These are phyloP conservation scores for Moelleriella libera DNA, from an alignment of 2,329 filamentous ascomycete species.

Conservation along the genomic window DNA sequence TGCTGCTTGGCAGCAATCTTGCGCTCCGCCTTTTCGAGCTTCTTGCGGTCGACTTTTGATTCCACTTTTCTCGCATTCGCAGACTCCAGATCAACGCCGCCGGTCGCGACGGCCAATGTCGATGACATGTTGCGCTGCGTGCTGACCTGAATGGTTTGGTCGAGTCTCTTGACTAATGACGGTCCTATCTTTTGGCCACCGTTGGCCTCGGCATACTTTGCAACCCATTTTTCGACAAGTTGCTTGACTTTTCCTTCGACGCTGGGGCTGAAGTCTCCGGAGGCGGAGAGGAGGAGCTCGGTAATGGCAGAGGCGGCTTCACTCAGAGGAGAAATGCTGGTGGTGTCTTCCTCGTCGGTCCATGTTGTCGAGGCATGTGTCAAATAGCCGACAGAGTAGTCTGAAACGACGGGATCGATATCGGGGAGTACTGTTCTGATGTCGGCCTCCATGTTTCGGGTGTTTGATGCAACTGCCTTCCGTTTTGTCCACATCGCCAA, in stretches of 20 bases:
- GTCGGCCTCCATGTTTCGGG: constrained; percentile 61
- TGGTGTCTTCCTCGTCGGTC: constrained; percentile 56
- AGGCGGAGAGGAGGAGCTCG: constrained; percentile 86
- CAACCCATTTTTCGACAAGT: constrained; percentile 81
- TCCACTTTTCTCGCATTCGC: constrained; percentile 89
- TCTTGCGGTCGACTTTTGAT: constrained; percentile 95
- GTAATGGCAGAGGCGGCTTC: constrained; percentile 77
- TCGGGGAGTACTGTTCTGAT: constrained; percentile 73
- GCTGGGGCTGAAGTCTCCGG: constrained; percentile 59
- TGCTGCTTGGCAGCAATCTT: constrained; percentile 98
- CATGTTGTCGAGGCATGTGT: constrained; percentile 83
- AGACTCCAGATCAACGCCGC: constrained; percentile 81
- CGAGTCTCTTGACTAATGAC: constrained; percentile 68
- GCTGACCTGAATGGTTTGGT: constrained; percentile 90
- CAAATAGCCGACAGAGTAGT: constrained; percentile 89
- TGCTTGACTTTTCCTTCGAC: constrained; percentile 68
- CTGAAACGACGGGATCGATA: constrained; percentile 77
- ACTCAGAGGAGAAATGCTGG: constrained; percentile 59
- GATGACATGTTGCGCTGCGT: constrained; percentile 93
- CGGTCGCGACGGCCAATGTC: constrained; percentile 74
- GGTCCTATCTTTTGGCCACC: constrained; percentile 59
- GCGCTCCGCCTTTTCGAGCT: constrained; percentile 94
- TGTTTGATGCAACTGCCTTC: no score
- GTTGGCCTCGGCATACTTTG: constrained; percentile 62
- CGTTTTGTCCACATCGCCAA: no score